Conservation (phyloP, 768 basidiomycete species). For the Suillus subluteus region DNA sequence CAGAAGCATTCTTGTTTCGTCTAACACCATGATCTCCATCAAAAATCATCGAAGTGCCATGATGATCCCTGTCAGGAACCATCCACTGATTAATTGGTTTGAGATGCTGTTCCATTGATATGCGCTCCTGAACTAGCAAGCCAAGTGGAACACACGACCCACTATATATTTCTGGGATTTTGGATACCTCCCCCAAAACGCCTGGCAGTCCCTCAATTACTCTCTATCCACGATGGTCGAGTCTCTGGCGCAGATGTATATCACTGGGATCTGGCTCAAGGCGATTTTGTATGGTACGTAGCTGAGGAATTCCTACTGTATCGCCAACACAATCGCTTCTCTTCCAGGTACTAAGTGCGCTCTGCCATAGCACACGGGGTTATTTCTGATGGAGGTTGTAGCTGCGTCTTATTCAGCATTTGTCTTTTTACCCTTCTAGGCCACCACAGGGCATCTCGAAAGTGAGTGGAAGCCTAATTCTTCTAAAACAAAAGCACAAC, state of each 20-base stretch:
- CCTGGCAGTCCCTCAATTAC: neutral
- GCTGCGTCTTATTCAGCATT: constrained; percentile 9
- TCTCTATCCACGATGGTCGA: constrained; percentile 13
- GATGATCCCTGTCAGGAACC: neutral
- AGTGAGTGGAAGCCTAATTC: neutral
- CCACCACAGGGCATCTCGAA: neutral
- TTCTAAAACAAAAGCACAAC: neutral
- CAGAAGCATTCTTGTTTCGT: too few relatives aligned
- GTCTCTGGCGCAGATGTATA: constrained; percentile 9
- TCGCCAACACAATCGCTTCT: neutral
- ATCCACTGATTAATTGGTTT: neutral
- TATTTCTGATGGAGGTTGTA: neutral
- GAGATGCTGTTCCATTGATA: neutral
- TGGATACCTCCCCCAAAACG: neutral
- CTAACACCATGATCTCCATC: neutral
- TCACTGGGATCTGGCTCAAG: constrained; percentile 17
- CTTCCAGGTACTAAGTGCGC: neutral
- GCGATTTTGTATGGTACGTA: constrained; percentile 24
- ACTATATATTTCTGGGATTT: neutral
- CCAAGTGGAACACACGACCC: neutral
- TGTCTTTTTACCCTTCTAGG: constrained; percentile 8
- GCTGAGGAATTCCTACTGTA: neutral
- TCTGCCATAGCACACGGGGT: neutral
- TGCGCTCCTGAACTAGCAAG: neutral
- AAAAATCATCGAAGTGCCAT: neutral